Base-by-base conservation (phyloP, 2,329 filamentous ascomycete genomes). In the Ascochyta clinopodiicola region DNA sequence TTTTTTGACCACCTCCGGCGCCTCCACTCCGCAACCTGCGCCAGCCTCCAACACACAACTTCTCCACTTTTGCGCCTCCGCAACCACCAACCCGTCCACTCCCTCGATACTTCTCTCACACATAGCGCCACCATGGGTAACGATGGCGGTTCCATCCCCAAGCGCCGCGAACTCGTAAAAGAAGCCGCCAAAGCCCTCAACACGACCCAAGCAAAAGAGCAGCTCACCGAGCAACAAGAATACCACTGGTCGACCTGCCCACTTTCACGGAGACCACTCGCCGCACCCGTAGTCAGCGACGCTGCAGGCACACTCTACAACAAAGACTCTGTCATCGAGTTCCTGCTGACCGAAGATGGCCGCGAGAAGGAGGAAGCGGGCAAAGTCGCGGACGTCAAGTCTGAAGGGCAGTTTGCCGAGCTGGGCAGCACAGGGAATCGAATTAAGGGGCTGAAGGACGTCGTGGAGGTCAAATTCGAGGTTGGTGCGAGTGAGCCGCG, bases 141-240 rank as follows among this genome's bases (percentile, higher is more conserved):
- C 79, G 95, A 99, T 75, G 95, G 95, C 66, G 95, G 95, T 74
- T 87, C 91, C 65, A 99, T 99, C 66, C 95, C 95, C 5, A 98
- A 90, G 61, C 91, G 96, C 29, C 90, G 92, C 71, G 96, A 99
- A 77, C 90, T 99, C 40, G 95, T 99, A 75, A 96, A 96, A 78
- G 89, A 94, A 76, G 92, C 93, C 25, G 92, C 93, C 37, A 90
- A 91, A 67, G 84, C 87, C 46, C 90, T 90, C 21, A 96, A 90
- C 31, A 84, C 91, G 25, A 88, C 91, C 42, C 90, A 98, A 79
- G 80, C 96, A 53, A 98, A 98, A 79, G 92, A 95, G 62, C 89
- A 90, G 8, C 89, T 89, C 63, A 87, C 89, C 71, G 94, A 97
- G 76, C 90, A 91, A 37, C 88, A 95, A 71, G 85, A 87, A 56